These are phyloP conservation scores for Stagonosporopsis cucurbitacearum DNA, from an alignment of 2,329 filamentous ascomycete genomes.

Conservation along the genomic window DNA sequence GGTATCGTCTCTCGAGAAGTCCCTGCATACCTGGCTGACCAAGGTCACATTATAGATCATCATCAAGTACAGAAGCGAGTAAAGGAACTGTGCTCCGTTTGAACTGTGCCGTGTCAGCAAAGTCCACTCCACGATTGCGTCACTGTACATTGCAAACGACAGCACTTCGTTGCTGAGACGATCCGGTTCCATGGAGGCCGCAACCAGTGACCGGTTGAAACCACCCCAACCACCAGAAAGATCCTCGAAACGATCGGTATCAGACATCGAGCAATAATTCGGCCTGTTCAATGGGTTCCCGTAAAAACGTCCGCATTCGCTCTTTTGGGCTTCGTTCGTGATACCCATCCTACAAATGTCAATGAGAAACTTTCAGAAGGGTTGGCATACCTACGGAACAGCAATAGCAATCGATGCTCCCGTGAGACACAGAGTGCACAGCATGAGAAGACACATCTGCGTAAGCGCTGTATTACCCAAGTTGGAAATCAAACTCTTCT, in stretches of 20 bases:
- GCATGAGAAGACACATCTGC: conserved; percentile 37
- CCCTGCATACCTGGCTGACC: conserved; percentile 23
- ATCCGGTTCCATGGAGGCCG: conserved; percentile 26
- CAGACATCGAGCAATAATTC: conserved; percentile 1
- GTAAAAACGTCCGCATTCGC: conserved; percentile 9
- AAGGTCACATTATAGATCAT: conserved; percentile 43
- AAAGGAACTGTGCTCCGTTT: conserved; percentile 42
- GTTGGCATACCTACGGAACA: conserved; percentile 8
- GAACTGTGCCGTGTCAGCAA: conserved; percentile 21
- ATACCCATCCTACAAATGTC: not conserved
- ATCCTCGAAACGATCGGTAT: conserved; percentile 10
- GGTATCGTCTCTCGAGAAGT: too few relatives aligned
- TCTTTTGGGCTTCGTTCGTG: conserved; percentile 7
- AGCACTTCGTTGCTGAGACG: conserved; percentile 30
- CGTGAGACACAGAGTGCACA: conserved; percentile 31
- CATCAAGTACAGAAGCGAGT: conserved; percentile 41
- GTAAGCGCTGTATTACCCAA: conserved; percentile 40
- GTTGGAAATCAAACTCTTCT: conserved; percentile 39
- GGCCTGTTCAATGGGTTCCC: not conserved
- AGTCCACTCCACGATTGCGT: not conserved
- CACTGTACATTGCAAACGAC: conserved; percentile 33
- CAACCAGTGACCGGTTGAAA: conserved; percentile 29
- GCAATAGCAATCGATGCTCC: conserved; percentile 28
- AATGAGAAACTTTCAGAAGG: not conserved
- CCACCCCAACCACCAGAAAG: conserved; percentile 35